Base-by-base conservation (phyloP, 176 grass and related monocot species). In the Stipa capillata region DNA sequence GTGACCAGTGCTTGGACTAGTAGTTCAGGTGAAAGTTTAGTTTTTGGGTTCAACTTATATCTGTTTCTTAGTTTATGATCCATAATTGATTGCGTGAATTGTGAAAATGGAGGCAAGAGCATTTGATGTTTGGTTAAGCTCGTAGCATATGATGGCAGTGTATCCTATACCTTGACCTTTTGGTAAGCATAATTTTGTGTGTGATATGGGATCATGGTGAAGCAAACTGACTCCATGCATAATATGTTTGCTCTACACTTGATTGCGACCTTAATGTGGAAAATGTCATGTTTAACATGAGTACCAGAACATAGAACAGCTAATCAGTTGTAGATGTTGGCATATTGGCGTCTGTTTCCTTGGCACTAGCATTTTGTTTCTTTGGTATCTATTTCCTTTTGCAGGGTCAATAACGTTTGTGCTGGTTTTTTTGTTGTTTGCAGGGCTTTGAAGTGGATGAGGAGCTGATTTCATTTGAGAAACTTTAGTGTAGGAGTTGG, bases 381-480 rank as follows among this genome's bases (percentile, higher is more conserved):
- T 72, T 71, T 45, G 47, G 8, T 17, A 48, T 24, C 16, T 12
- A 21, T 59, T 73, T 66, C n/a, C 20, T 79, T 84, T 72, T 44
- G 56, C 61, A 69, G 20, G 42, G 28, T 48, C 31, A 1, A 11
- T 89, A 42, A 89, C 6, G 43, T 35, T 58, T 68, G 23, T 62
- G 21, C 35, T 72, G 29, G 16, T 35, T 12, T 57, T 40, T 56
- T 2, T 47, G 13, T 72, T 82, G 70, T 77, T 83, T 67, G 18
- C 82, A 89, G 87, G 71, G 44, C 27, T 76, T 51, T 84, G 70
- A 91, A 81, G 85, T 81, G 42, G 18, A 28, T 4, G 31, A 65
- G 36, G 76, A 56, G 20, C 31, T 63, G 34, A 43, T 60, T 40
- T 43, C 49, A 17, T 76, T 56, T 67, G 35, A 81, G 55, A 40